Percentiles rank a stretch among this genome's conserved stretches.
phyloP scores from a whole-genome alignment of 306 rosid genomes.

The Vicia faba region DNA sequence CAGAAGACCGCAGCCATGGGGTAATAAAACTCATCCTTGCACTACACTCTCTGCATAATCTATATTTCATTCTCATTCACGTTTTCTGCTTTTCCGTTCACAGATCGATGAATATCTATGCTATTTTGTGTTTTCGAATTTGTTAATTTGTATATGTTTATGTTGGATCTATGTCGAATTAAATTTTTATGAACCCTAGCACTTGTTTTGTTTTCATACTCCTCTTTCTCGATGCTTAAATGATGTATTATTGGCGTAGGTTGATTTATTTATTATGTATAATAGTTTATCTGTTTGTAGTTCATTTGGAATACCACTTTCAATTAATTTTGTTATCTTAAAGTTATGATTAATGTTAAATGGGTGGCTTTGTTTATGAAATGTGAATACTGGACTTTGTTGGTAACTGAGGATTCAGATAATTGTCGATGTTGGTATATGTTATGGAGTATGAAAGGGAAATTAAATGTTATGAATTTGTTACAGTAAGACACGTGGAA shows the following conservation, averaged over 20 bases:
- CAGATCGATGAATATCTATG: background rate
- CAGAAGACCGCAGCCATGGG: constrained; percentile 55
- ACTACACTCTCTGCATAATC: background rate
- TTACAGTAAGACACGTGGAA: constrained; percentile 72
- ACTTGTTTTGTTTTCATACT: background rate
- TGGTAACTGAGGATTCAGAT: background rate
- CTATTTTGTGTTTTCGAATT: background rate
- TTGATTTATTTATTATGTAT: background rate
- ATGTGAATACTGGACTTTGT: too few species aligned
- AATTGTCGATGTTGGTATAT: background rate
- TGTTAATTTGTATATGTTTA: background rate
- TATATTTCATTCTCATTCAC: too few species aligned
- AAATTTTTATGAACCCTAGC: too few species aligned
- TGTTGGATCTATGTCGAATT: background rate
- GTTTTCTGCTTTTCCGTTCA: too few species aligned
- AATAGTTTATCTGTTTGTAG: background rate
- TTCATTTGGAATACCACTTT: too few species aligned
- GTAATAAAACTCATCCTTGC: constrained; percentile 31
- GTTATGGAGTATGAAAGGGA: background rate
- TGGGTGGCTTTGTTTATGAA: too few species aligned
- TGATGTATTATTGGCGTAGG: background rate
- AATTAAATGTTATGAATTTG: background rate
- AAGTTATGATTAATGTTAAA: too few species aligned
- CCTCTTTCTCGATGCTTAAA: background rate
- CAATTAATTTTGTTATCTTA: background rate